phyloP scores from a whole-genome alignment of 192 early-diverging fungal genomes.

The Podila horticola region DNA sequence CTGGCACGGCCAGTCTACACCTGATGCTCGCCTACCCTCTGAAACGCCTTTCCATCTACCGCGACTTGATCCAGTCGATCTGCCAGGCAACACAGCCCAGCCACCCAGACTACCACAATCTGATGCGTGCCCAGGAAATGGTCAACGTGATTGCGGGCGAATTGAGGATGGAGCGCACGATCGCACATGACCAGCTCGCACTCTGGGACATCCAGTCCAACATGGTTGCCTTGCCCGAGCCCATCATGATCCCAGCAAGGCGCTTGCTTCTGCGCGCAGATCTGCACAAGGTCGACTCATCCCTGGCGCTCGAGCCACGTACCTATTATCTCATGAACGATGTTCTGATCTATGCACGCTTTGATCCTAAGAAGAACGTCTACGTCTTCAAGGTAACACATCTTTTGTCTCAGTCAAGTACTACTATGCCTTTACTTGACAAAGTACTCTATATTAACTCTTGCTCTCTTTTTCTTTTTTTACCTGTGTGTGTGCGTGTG shows the following conservation, averaged over 20 bases:
- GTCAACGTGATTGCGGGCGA: constrained; percentile 15
- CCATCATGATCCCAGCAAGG: constrained; percentile 37
- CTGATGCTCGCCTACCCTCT: constrained; percentile 39
- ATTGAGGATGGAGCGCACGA: constrained; percentile 18
- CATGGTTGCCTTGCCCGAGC: constrained; percentile 36
- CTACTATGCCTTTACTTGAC: neutral
- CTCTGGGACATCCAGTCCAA: constrained; percentile 42
- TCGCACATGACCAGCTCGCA: constrained; percentile 38
- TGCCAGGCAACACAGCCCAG: constrained; percentile 30
- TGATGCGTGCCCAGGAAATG: constrained; percentile 30
- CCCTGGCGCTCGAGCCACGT: constrained; percentile 31
- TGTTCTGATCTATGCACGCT: constrained; percentile 40
- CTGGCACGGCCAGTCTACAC: constrained; percentile 42
- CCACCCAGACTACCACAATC: constrained; percentile 41
- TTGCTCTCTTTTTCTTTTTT: no score
- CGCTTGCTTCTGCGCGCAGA: constrained; percentile 42
- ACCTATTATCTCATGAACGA: constrained; percentile 49
- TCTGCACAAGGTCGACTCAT: constrained; percentile 43
- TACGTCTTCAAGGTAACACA: constrained; percentile 35
- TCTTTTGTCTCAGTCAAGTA: neutral
- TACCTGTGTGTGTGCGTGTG: no score
- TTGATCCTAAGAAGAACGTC: constrained; percentile 48
- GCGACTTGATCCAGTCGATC: constrained; percentile 32
- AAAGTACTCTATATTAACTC: neutral
- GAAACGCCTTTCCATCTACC: constrained; percentile 28